phyloP scores from a whole-genome alignment of 768 basidiomycete species.

The Suillus ampliporus region DNA sequence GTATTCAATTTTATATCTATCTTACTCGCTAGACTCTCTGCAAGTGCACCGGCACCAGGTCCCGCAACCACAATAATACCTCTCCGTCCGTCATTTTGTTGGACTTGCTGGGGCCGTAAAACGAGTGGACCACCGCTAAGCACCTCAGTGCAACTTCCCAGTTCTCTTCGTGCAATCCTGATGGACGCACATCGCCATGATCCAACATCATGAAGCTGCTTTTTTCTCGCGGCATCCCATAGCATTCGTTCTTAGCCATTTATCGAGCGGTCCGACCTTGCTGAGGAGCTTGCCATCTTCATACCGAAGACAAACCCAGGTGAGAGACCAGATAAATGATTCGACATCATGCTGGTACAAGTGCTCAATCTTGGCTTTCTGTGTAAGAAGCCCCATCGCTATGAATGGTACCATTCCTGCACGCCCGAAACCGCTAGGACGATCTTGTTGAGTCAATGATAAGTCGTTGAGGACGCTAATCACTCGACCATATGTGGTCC shows the following conservation, averaged over 20 bases:
- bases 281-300: neutral
- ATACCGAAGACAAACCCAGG: slow-evolving; percentile 1
- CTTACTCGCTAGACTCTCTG: too few species aligned
- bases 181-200: neutral
- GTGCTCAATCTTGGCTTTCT: slow-evolving; percentile 6
- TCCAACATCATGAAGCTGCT: neutral
- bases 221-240: neutral
- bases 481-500: neutral
- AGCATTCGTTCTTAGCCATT: neutral
- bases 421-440: slow-evolving; percentile 16
- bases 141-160: neutral
- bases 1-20: too few species aligned
- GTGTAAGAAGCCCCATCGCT: slow-evolving; percentile 34
- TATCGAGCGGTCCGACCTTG: neutral
- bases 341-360: slow-evolving; percentile 2
- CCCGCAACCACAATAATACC: too few species aligned
- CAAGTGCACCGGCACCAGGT: too few species aligned
- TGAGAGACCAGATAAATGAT: slow-evolving; percentile 12
- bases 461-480: slow-evolving; percentile 37
- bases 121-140: neutral
- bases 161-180: neutral
- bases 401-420: slow-evolving; percentile 41
- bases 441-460: slow-evolving; percentile 11
- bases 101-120: too few species aligned
- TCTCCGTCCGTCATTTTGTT: too few species aligned